Evolutionary conservation across 2,329 filamentous ascomycete species (phyloP).

Genomic region (Pleoardoris graminearum): DNA sequence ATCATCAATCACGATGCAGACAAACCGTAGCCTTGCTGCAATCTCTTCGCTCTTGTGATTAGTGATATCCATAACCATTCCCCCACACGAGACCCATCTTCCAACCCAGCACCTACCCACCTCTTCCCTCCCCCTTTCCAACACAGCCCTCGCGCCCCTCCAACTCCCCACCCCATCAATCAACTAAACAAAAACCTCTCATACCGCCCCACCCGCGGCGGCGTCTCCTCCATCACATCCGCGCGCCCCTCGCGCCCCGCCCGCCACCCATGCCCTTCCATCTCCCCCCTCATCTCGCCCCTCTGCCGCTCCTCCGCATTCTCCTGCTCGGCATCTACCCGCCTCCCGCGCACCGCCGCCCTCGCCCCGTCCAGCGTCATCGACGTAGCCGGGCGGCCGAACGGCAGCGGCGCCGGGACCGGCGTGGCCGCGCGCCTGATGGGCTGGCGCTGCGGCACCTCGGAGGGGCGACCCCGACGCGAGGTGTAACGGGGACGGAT

Average conservation of each 20-base stretch:
- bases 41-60: too few relatives aligned
- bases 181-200: constrained; percentile 23
- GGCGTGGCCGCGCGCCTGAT: constrained; percentile 1
- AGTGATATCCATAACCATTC: too few relatives aligned
- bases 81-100: not conserved
- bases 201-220: constrained; percentile 39
- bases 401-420: constrained; percentile 1
- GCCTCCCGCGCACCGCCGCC: constrained; percentile 7
- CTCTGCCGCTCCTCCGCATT: constrained; percentile 35
- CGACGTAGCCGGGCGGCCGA: constrained; percentile 11
- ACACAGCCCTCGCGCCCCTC: not conserved
- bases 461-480: constrained; percentile 1
- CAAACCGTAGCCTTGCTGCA: too few relatives aligned
- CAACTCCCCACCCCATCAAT: too few relatives aligned
- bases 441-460: not conserved
- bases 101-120: too few relatives aligned
- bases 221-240: constrained; percentile 43
- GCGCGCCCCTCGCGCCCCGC: constrained; percentile 26
- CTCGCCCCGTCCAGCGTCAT: constrained; percentile 18
- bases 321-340: constrained; percentile 38
- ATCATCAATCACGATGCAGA: too few relatives aligned
- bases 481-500: constrained; percentile 11
- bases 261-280: constrained; percentile 22
- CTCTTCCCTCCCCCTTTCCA: not conserved
- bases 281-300: constrained; percentile 33